These are phyloP conservation scores for Vitis rotundifolia DNA, from an alignment of 164 flowering plant genomes.

Conservation along the genomic window DNA sequence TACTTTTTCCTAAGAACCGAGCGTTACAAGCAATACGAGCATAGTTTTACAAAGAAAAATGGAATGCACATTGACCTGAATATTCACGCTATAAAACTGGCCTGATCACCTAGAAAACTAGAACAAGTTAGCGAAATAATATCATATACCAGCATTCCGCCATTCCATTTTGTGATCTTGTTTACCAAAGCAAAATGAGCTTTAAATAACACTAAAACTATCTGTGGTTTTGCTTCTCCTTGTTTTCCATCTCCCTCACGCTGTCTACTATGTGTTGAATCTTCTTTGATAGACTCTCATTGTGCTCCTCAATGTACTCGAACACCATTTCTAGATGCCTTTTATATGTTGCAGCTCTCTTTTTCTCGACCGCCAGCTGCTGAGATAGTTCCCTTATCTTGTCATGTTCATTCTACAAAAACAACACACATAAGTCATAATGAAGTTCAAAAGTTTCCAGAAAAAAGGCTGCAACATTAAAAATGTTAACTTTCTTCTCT, in stretches of 20 bases:
- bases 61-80: too few species aligned
- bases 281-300: slow-evolving; percentile 49
- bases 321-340: slow-evolving; percentile 66
- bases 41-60: too few species aligned
- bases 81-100: too few species aligned
- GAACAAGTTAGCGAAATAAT: too few species aligned
- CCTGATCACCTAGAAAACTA: too few species aligned
- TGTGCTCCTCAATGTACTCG: slow-evolving; percentile 72
- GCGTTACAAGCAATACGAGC: too few species aligned
- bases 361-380: slow-evolving; percentile 65
- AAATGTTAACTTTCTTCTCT: background rate
- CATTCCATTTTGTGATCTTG: too few species aligned
- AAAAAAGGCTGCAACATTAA: background rate
- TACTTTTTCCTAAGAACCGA: too few species aligned
- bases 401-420: slow-evolving; percentile 65
- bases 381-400: slow-evolving; percentile 65
- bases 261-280: slow-evolving; percentile 61
- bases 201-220: slow-evolving; percentile 2
- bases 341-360: slow-evolving; percentile 57
- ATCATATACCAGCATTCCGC: too few species aligned
- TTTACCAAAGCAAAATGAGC: too few species aligned
- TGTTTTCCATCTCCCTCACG: slow-evolving; percentile 47
- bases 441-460: too few species aligned
- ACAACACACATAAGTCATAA: background rate
- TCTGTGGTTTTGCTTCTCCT: slow-evolving; percentile 25